Evolutionary conservation across 805 yeast genomes (phyloP).

Genomic region (Kluyveromyces siamensis): DNA sequence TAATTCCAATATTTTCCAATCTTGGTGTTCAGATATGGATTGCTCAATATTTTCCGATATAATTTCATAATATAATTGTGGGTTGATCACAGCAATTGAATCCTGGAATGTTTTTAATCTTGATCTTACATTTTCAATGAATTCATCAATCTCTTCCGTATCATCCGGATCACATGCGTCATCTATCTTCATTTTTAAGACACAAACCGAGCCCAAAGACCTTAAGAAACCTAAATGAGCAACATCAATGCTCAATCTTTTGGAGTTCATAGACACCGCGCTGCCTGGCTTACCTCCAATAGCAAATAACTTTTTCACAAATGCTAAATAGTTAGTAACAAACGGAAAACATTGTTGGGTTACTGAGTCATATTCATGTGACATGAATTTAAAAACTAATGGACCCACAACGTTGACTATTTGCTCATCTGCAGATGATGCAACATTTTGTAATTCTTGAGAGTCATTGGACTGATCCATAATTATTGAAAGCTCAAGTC

Average conservation of each 20-base stretch:
- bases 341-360: conserved; percentile 77
- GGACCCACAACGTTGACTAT: conserved; percentile 59
- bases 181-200: conserved; percentile 73
- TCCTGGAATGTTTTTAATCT: conserved; percentile 78
- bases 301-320: conserved; percentile 48
- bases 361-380: conserved; percentile 83
- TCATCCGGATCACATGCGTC: conserved; percentile 65
- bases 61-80: conserved; percentile 51
- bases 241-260: conserved; percentile 26
- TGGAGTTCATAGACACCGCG: conserved; percentile 30
- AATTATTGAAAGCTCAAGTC: conserved; percentile 64
- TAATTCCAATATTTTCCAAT: conserved; percentile 81
- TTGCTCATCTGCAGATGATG: conserved; percentile 36
- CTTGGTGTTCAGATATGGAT: conserved; percentile 29
- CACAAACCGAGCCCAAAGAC: conserved; percentile 56
- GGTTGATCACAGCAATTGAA: conserved; percentile 54
- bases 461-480: conserved; percentile 44
- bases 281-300: conserved; percentile 32
- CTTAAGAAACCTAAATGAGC: conserved; percentile 45
- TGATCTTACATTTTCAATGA: conserved; percentile 60
- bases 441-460: conserved; percentile 28
- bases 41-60: conserved; percentile 47
- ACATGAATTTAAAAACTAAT: conserved; percentile 55
- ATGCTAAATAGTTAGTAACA: conserved; percentile 61
- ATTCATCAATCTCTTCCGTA: conserved; percentile 68